Evolutionary conservation across 306 rosid genomes (phyloP), one percentile per base, ranked within the genome.

Genomic region (Quercus wislizeni): DNA sequence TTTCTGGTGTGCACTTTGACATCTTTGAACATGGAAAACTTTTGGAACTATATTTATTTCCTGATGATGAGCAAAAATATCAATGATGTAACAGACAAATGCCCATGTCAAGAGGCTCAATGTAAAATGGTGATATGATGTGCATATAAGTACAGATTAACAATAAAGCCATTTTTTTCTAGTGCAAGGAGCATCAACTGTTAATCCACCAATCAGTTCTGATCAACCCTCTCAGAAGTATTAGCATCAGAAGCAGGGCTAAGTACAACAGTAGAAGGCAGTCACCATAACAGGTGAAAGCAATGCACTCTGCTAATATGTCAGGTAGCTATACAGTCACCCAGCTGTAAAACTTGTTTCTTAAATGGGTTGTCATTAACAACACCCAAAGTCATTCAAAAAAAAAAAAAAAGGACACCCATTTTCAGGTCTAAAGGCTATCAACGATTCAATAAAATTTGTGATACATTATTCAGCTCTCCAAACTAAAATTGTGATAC

Each of bases 1-100:
- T 71, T 82, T 85, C 87, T 77, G 87, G 82, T 33, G 46, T 75
- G 64, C 79, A 85, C 67, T 81, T 79, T 73, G 85, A 68, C 63
- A 52, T 73, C 81, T 71, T 78, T 49, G 74, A 77, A 61, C 67
- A 57, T 20, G 79, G 74, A 31, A 56, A 74, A 17, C 55, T 79
- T 74, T 82, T 38, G 63, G 56, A 55, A 71, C 75, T 64, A 49
- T 65, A 70, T 76, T 80, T 72, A 56, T 76, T 71, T 46, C 80
- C 89, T 87, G 74, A n/a, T 11, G 80, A 67, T 25, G 71, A 51
- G 74, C 61, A 79, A 80, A 79, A 78, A 76, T 64, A 79, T 49
- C 41, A 56, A 71, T 46, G 67, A 63, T 41, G 73, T 72, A 69
- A 67, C 72, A 35, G 14, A 67, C 1, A 41, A 7, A 35, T 5